phyloP scores from a whole-genome alignment of 2,329 filamentous ascomycete genomes.

The Colletotrichum destructivum region DNA sequence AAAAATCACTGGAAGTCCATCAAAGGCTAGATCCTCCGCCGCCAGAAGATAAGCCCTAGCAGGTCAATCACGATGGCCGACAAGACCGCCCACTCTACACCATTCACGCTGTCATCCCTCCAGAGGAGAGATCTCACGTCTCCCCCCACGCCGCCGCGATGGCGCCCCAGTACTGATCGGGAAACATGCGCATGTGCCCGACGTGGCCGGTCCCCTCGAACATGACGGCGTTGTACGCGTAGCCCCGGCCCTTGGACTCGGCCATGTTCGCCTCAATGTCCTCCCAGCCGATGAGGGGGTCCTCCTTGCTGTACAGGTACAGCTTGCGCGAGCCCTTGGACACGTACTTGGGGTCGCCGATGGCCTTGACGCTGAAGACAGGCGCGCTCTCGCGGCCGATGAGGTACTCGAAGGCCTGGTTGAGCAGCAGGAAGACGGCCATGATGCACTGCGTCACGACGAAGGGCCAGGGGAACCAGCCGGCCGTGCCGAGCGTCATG shows the following conservation, averaged over 20 bases:
- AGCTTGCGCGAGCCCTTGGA: conserved; percentile 59
- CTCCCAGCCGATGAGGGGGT: conserved; percentile 68
- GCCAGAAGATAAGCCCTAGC: background rate
- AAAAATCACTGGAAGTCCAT: background rate
- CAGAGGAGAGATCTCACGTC: background rate
- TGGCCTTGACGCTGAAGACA: conserved; percentile 40
- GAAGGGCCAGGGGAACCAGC: conserved; percentile 65
- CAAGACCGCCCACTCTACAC: no score
- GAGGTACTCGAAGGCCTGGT: conserved; percentile 53
- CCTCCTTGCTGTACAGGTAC: conserved; percentile 72
- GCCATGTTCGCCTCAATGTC: conserved; percentile 71
- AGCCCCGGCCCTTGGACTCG: conserved; percentile 63
- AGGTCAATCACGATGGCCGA: no score
- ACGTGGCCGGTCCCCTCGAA: conserved; percentile 75
- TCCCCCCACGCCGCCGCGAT: conserved; percentile 52
- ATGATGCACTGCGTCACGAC: conserved; percentile 63
- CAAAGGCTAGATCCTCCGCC: no score
- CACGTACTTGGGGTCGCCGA: conserved; percentile 45
- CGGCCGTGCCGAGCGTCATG: conserved; percentile 65
- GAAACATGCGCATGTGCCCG: conserved; percentile 71
- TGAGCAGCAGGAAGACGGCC: conserved; percentile 57
- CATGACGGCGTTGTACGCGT: conserved; percentile 62
- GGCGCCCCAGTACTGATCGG: conserved; percentile 70
- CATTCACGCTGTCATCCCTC: no score
- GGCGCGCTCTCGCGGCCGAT: conserved; percentile 59